Percentiles rank a stretch among this genome's conserved stretches.
Conservation (phyloP, 495 filamentous ascomycete genomes). For the Penicillium argentinense region DNA sequence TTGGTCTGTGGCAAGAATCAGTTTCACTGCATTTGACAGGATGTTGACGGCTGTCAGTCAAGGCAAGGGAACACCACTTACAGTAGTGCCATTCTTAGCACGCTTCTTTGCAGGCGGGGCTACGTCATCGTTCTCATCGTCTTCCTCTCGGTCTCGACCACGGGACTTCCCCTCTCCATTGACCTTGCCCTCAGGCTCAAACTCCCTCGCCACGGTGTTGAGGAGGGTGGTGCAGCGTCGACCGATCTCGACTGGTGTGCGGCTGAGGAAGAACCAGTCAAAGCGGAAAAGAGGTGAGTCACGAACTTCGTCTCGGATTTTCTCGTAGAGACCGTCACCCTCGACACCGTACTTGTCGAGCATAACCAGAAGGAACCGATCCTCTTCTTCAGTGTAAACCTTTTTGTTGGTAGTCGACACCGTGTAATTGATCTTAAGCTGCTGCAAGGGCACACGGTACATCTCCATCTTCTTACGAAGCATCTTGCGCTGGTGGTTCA, state of each 20-base stretch:
- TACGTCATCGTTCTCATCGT: slow-evolving; percentile 73
- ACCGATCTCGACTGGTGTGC: slow-evolving; percentile 89
- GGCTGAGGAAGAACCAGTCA: slow-evolving; percentile 97
- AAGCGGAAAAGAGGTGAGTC: slow-evolving; percentile 96
- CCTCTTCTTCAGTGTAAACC: slow-evolving; percentile 98
- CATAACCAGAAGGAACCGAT: slow-evolving; percentile 92
- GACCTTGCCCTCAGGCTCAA: slow-evolving; percentile 73
- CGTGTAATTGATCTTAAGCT: slow-evolving; percentile 97
- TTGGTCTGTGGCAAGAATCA: slow-evolving; percentile 51
- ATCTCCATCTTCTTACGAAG: slow-evolving; percentile 90
- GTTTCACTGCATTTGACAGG: too few relatives aligned
- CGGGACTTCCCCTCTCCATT: slow-evolving; percentile 71
- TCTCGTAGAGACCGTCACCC: slow-evolving; percentile 78
- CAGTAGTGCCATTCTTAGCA: slow-evolving; percentile 76
- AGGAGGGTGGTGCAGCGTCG: slow-evolving; percentile 91
- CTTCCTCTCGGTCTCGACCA: slow-evolving; percentile 73
- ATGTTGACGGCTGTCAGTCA: slow-evolving; percentile 10
- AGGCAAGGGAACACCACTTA: slow-evolving; percentile 31
- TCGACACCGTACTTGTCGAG: slow-evolving; percentile 88
- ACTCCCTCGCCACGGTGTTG: slow-evolving; percentile 90
- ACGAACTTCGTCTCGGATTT: slow-evolving; percentile 87
- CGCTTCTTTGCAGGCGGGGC: slow-evolving; percentile 91
- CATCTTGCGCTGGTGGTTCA: slow-evolving; percentile 91
- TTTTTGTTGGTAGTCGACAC: slow-evolving; percentile 99
- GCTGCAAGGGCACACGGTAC: slow-evolving; percentile 94